Evolutionary conservation across 2,329 filamentous ascomycete genomes (phyloP), one percentile per base, ranked within the genome.

Genomic region (Verticillium nonalfalfae): DNA sequence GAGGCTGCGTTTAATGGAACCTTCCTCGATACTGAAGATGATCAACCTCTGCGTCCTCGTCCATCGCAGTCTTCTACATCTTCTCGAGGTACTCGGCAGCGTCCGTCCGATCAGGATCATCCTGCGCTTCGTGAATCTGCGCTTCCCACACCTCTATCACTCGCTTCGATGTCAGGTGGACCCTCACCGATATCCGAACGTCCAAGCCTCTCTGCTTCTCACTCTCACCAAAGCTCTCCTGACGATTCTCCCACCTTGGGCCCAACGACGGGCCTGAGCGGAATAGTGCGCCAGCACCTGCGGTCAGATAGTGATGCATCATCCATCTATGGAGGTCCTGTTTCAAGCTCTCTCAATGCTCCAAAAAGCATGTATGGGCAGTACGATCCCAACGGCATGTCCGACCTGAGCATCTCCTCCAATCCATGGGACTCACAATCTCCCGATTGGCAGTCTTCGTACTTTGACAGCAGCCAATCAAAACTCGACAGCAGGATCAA

Each of bases 211-310:
- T 63, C 56, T 1, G 62, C 59, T 2, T 57, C 67, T 21, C 64
- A 65, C 11, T 65, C 73, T 0, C 26, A 56, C n/a, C 54, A 56
- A 14, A 56, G 54, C 5, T 71, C 73, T 7, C 73, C 80, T 0
- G 72, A 73, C 10, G 91, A 96, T 68, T 96, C 93, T 0, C 93
- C 93, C 0, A 96, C 91, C 0, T 77, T 97, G 6, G 90, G 90
- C 1, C 88, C 90, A 0, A 79, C 79, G 15, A 77, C 78, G 18
- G 92, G 91, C 1, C 79, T 97, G 15, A 94, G 89, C 68, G 90
- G 90, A 1, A 84, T 97, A 79, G 88, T 97, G 56, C 86, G 90
- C 36, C 89, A 93, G 64, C 95, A 98, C 78, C 78, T 98, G 50
- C 87, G 95, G 58, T 86, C 86, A 38, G 86, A 89, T 65, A 98